Base-by-base conservation (phyloP, 208 protist genomes). In the Angomonas deanei region DNA sequence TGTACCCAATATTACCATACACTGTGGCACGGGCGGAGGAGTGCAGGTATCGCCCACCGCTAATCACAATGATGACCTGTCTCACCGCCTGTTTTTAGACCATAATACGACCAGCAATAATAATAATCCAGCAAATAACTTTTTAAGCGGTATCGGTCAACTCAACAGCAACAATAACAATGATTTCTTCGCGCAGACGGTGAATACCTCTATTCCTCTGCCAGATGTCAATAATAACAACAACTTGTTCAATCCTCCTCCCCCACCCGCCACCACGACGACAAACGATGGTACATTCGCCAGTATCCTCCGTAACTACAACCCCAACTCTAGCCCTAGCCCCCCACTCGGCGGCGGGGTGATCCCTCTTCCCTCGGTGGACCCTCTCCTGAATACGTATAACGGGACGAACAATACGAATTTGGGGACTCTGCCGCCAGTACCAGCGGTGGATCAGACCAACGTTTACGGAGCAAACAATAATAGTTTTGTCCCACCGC, bases 1-100 rank as follows among this genome's bases (percentile, higher is more conserved):
- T 8, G 21, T 65, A 28, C 64, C 70, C 15, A 60, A 73, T 32
- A 81, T 81, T 30, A 62, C 64, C 32, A 70, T 81, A 13, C 66
- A 81, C 23, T 81, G 70, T 69, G 64, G 42, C 23, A 60, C 36
- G 21, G 56, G 42, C 27, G 19, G 33, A 10, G 30, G 31, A 33
- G 61, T 32, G 13, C 21, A 59, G 13, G 30, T 47, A 10, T 27
- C 36, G 17, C 19, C 31, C 2, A 53, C 4, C n/a, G 34, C 34
- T 15, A 15, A 15, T 15, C 15, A 42, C 34, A 42, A 8, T n/a
- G 10, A n/a, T n/a, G n/a, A n/a, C n/a, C n/a, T n/a, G n/a, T n/a
- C n/a, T n/a, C n/a, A n/a, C n/a, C n/a, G n/a, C n/a, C n/a, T n/a
- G n/a, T n/a, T n/a, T n/a, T n/a, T n/a, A n/a, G n/a, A n/a, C n/a